A percentile compares a stretch with the other conserved stretches of the same genome.
Conservation (phyloP, 352 stramenopile species). For the Phytophthora pluvialis region DNA sequence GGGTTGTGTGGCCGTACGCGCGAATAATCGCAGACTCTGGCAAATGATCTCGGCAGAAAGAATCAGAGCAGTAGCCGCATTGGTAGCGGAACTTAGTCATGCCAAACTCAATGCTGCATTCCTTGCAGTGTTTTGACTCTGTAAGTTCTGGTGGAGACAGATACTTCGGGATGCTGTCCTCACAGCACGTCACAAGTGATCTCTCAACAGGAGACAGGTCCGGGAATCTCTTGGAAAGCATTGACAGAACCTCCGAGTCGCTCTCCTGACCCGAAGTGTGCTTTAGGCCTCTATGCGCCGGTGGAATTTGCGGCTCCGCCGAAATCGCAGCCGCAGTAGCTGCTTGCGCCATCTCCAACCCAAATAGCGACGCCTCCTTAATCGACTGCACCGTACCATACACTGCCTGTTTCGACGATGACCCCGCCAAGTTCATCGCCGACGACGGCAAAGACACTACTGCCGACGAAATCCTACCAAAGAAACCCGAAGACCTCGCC, state of each 20-base stretch:
- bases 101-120: conserved; percentile 74
- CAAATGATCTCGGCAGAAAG: conserved; percentile 80
- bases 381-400: conserved; percentile 76
- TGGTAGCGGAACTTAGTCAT: conserved; percentile 87
- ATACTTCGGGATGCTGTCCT: conserved; percentile 49
- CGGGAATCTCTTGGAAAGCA: conserved; percentile 80
- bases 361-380: conserved; percentile 79
- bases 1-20: conserved; percentile 65
- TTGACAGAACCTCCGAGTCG: conserved; percentile 56
- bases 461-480: conserved; percentile 65
- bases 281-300: conserved; percentile 14
- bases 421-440: conserved; percentile 63
- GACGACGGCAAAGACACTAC: conserved; percentile 68
- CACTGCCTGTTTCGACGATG: conserved; percentile 71
- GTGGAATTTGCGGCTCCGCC: conserved; percentile 48
- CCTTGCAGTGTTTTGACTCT: conserved; percentile 69
- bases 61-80: conserved; percentile 84
- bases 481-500: conserved; percentile 51
- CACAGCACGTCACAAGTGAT: conserved; percentile 74
- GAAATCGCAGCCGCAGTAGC: conserved; percentile 66
- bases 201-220: conserved; percentile 78
- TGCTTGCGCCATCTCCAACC: conserved; percentile 73
- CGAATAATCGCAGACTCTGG: conserved; percentile 62
- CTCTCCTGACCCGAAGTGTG: conserved; percentile 28
- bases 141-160: conserved; percentile 70